Conservation (phyloP, 805 yeast genomes). For the Kodamaea kaohsiungensis region DNA sequence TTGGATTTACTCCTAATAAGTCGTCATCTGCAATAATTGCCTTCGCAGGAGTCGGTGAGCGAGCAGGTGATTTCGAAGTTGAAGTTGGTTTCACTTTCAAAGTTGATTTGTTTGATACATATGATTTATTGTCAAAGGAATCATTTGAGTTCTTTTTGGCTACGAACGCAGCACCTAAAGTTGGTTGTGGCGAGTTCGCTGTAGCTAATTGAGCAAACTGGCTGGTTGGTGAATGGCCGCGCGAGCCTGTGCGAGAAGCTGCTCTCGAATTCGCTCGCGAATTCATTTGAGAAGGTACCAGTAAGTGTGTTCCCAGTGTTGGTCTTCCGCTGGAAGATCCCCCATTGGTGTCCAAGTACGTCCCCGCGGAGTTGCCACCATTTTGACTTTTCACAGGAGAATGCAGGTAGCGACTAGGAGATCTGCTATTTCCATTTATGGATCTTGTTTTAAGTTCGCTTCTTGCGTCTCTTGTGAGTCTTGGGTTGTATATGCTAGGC, state of each 20-base stretch:
- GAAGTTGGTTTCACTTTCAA: too few relatives aligned
- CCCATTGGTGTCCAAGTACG: too few relatives aligned
- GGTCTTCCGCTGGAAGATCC: too few relatives aligned
- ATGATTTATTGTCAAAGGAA: neutral
- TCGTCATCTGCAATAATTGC: conserved; percentile 18
- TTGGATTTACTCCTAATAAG: conserved; percentile 32
- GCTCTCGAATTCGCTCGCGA: neutral
- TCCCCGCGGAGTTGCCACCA: too few relatives aligned
- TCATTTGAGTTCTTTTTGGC: neutral
- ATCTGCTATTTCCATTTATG: neutral
- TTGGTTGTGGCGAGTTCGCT: neutral
- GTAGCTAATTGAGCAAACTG: neutral
- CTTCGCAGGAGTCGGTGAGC: neutral
- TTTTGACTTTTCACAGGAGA: too few relatives aligned
- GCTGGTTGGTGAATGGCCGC: neutral
- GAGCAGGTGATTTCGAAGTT: neutral
- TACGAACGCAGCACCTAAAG: neutral
- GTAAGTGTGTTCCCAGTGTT: neutral
- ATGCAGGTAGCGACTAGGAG: neutral
- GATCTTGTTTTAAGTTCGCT: neutral
- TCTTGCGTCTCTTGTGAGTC: neutral
- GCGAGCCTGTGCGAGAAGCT: neutral
- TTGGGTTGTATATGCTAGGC: neutral
- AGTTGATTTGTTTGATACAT: neutral
- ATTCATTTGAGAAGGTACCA: neutral